phyloP scores from a whole-genome alignment of 225 moss, liverwort and hornwort species.

The Physcomitrium patens region DNA sequence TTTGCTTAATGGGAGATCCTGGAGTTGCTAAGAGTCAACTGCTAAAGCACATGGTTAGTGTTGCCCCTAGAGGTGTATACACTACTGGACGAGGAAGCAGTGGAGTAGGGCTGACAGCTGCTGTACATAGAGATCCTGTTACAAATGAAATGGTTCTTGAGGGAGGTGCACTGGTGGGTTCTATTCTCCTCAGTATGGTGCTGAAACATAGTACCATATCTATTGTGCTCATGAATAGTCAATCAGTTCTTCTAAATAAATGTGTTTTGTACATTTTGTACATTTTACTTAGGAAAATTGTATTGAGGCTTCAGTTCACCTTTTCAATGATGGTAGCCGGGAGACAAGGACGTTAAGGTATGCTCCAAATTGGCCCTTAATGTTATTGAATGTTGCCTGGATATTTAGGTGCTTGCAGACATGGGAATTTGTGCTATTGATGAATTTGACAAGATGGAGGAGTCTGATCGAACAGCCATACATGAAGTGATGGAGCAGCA shows the following conservation, averaged over 20 bases:
- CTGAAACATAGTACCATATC: not conserved
- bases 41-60: constrained; percentile 90
- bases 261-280: not conserved
- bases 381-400: constrained; percentile 13
- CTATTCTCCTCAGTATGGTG: not conserved
- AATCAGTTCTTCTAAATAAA: not conserved
- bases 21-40: constrained; percentile 98
- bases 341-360: not conserved
- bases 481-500: constrained; percentile 99
- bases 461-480: constrained; percentile 94
- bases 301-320: not conserved
- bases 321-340: not conserved
- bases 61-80: constrained; percentile 89
- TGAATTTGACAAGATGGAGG: constrained; percentile 99
- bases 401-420: constrained; percentile 83
- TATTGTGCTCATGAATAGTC: not conserved
- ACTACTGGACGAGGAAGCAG: constrained; percentile 97
- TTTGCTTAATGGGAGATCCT: constrained; percentile 97
- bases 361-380: not conserved
- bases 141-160: constrained; percentile 96
- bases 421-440: constrained; percentile 98
- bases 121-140: constrained; percentile 87
- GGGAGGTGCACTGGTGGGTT: constrained; percentile 91
- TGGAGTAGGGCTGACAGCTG: constrained; percentile 94
- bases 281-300: not conserved